Evolutionary conservation across 345 rosid genomes (phyloP).

Genomic region (Iberis pinnata): DNA sequence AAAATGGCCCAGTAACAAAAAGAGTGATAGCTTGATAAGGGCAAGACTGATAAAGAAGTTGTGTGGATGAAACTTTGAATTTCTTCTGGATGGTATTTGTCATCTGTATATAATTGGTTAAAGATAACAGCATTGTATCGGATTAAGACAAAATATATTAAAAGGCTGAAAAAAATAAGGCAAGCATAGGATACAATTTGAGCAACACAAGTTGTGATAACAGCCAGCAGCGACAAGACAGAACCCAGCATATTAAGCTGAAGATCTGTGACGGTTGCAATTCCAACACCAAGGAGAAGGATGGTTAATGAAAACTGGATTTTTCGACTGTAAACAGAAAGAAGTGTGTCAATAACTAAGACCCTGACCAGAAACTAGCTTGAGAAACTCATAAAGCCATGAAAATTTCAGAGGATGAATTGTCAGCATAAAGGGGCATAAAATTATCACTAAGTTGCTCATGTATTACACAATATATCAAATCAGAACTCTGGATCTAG

Average conservation of each 20-base stretch:
- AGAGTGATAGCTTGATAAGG: slow-evolving; percentile 95
- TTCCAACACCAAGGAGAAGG: slow-evolving; percentile 98
- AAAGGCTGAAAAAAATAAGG: slow-evolving; percentile 13
- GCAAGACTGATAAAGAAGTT: slow-evolving; percentile 96
- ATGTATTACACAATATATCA: not conserved
- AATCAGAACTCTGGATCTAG: not conserved
- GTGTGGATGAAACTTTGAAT: slow-evolving; percentile 98
- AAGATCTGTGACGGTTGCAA: slow-evolving; percentile 98
- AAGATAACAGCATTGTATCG: slow-evolving; percentile 31
- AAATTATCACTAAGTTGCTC: slow-evolving; percentile 5
- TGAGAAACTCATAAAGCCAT: not conserved
- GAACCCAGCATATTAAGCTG: slow-evolving; percentile 96
- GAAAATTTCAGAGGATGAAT: not conserved
- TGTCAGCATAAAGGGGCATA: slow-evolving; percentile 8
- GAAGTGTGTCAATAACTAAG: slow-evolving; percentile 6
- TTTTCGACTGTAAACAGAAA: slow-evolving; percentile 55
- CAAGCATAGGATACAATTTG: slow-evolving; percentile 85
- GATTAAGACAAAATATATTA: slow-evolving; percentile 5
- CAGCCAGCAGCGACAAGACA: slow-evolving; percentile 81
- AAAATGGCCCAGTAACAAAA: slow-evolving; percentile 83
- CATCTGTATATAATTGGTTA: slow-evolving; percentile 68
- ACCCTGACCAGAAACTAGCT: slow-evolving; percentile 17
- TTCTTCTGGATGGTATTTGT: slow-evolving; percentile 99
- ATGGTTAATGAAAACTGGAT: slow-evolving; percentile 71
- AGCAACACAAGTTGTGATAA: slow-evolving; percentile 92